Conservation (phyloP, 2,329 filamentous ascomycete species). For the Aspergillus japonicus region DNA sequence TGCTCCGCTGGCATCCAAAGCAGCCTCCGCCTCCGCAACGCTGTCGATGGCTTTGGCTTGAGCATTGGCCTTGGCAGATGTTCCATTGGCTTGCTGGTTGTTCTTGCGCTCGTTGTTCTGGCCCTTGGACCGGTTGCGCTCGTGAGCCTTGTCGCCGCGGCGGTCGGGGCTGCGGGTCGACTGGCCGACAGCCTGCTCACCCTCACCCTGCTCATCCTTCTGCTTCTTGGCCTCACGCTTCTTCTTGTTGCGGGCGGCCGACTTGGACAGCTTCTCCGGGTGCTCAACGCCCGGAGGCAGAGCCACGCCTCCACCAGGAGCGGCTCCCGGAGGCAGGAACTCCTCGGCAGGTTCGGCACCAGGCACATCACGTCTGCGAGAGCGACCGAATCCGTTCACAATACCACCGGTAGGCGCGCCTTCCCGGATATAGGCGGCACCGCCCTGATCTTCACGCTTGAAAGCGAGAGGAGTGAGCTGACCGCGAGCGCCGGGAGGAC, state of each 20-base stretch:
- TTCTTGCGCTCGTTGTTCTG: conserved; percentile 42
- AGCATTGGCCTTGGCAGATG: conserved; percentile 34
- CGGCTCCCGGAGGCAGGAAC: conserved; percentile 65
- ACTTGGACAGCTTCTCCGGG: conserved; percentile 71
- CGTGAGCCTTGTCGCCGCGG: conserved; percentile 53
- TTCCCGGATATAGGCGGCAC: conserved; percentile 81
- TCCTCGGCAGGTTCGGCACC: conserved; percentile 74
- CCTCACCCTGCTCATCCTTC: conserved; percentile 71
- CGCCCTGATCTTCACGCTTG: conserved; percentile 96
- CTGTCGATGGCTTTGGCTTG: conserved; percentile 27
- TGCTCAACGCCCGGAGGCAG: conserved; percentile 64
- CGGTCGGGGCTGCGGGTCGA: conserved; percentile 64
- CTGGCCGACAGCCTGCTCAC: conserved; percentile 29
- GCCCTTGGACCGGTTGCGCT: conserved; percentile 53
- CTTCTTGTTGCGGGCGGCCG: conserved; percentile 96
- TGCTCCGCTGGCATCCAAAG: conserved; percentile 26
- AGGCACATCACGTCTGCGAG: conserved; percentile 73
- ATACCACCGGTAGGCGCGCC: conserved; percentile 60
- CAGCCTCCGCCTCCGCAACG: conserved; percentile 19
- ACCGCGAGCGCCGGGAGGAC: conserved; percentile 89
- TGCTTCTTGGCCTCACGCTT: conserved; percentile 94
- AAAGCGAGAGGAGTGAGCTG: conserved; percentile 87
- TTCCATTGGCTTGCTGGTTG: conserved; percentile 22
- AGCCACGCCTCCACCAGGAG: conserved; percentile 64
- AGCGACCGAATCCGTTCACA: conserved; percentile 77